A percentile compares a stretch with the other conserved stretches of the same genome.
Conservation (phyloP, 2,329 filamentous ascomycete genomes). For the Cladobotryum protrusum region DNA sequence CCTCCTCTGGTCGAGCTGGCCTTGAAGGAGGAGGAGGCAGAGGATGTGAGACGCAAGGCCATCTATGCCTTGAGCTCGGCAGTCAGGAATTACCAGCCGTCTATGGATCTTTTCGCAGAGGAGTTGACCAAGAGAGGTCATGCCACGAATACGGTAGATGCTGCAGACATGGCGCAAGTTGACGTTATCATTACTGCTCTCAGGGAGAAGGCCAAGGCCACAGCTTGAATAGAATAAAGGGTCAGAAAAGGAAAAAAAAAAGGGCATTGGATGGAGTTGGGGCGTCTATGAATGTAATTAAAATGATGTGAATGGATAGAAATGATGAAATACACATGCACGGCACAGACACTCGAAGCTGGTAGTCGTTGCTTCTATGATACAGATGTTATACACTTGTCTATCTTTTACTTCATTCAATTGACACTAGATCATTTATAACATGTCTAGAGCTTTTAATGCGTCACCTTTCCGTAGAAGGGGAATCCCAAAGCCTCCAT, state of each 20-base stretch:
- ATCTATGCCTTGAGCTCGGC: conserved; percentile 82
- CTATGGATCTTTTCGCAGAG: conserved; percentile 61
- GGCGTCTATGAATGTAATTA: conserved; percentile 4
- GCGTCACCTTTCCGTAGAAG: conserved; percentile 67
- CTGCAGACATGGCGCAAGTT: conserved; percentile 79
- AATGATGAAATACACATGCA: conserved; percentile 4
- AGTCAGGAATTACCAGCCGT: conserved; percentile 83
- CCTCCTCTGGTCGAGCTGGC: conserved; percentile 62
- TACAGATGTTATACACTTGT: conserved; percentile 31
- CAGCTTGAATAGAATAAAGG: not conserved
- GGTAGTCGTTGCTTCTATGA: conserved; percentile 17
- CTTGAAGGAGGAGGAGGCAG: conserved; percentile 51
- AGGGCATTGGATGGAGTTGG: conserved; percentile 33
- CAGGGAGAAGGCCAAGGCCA: conserved; percentile 44
- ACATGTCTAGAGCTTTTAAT: conserved; percentile 19
- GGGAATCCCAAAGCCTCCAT: conserved; percentile 48
- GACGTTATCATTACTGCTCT: conserved; percentile 67
- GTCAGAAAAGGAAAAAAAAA: not conserved
- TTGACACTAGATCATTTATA: not conserved
- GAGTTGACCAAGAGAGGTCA: conserved; percentile 54
- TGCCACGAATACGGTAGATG: conserved; percentile 60
- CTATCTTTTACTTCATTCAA: conserved; percentile 20
- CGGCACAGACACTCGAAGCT: not conserved
- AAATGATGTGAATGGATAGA: conserved; percentile 13
- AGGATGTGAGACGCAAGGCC: conserved; percentile 74